Percentiles rank a stretch among this genome's conserved stretches.
phyloP scores from a whole-genome alignment of 1,139 yeast species.

The Groenewaldozyma auringiensis region DNA sequence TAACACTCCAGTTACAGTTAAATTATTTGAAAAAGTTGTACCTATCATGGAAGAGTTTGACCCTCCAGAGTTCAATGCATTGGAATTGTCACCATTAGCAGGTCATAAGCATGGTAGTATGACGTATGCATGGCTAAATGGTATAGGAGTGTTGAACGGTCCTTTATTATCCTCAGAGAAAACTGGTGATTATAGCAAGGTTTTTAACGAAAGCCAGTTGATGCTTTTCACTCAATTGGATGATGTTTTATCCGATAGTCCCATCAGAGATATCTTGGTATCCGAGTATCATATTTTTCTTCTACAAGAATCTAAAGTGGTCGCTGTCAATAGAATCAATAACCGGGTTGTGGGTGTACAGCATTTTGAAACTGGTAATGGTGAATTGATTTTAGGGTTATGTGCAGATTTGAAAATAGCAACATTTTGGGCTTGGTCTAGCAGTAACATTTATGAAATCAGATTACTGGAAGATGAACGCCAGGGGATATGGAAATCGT shows the following conservation, averaged over 20 bases:
- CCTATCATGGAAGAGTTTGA: constrained; percentile 24
- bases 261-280: constrained; percentile 36
- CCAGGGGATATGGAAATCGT: constrained; percentile 66
- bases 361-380: constrained; percentile 28
- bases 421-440: constrained; percentile 57
- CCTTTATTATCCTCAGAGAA: constrained; percentile 17
- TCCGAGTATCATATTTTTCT: constrained; percentile 49
- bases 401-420: constrained; percentile 47
- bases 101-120: constrained; percentile 11
- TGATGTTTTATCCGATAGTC: constrained; percentile 29
- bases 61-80: constrained; percentile 13
- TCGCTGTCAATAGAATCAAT: constrained; percentile 45
- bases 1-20: constrained; percentile 24
- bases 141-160: constrained; percentile 41
- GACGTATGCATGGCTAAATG: constrained; percentile 41
- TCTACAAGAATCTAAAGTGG: constrained; percentile 37
- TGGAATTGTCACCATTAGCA: constrained; percentile 17
- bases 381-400: constrained; percentile 47
- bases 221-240: constrained; percentile 33
- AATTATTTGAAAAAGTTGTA: constrained; percentile 25
- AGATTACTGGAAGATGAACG: constrained; percentile 57
- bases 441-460: constrained; percentile 52
- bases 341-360: constrained; percentile 40
- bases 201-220: constrained; percentile 32
- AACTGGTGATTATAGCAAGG: constrained; percentile 10